Evolutionary conservation across 192 early-diverging fungal genomes (phyloP).

Genomic region (Jimgerdemannia lactiflua): DNA sequence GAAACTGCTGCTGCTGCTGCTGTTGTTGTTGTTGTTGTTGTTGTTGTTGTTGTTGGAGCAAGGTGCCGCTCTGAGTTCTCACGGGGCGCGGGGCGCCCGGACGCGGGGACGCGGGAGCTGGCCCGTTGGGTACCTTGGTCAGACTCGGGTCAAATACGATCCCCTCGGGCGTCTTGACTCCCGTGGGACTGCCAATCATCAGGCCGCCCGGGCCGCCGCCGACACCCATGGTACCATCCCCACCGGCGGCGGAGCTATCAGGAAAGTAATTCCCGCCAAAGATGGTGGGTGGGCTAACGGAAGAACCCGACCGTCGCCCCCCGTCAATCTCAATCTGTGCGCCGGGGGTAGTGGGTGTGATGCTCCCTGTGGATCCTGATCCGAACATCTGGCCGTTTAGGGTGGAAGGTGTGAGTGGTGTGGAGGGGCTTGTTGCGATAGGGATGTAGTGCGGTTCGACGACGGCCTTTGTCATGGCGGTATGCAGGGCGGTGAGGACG

Average conservation of each 20-base stretch:
- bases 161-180: slow-evolving; percentile 12
- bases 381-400: neutral
- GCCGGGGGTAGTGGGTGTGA: neutral
- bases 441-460: slow-evolving; percentile 50
- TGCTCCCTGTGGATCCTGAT: neutral
- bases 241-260: neutral
- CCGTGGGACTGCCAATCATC: slow-evolving; percentile 8
- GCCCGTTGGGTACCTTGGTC: neutral
- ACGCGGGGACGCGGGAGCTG: no score
- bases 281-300: neutral
- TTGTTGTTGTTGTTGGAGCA: no score
- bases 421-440: slow-evolving; percentile 55
- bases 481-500: slow-evolving; percentile 55
- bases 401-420: slow-evolving; percentile 19
- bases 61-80: no score
- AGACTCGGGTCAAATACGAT: slow-evolving; percentile 13
- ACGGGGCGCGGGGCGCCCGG: no score
- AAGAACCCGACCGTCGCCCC: neutral
- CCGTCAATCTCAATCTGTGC: neutral
- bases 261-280: neutral
- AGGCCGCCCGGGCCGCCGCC: no score
- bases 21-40: no score
- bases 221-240: neutral
- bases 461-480: slow-evolving; percentile 46
- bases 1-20: no score